These are phyloP conservation scores for Backusella westeae DNA, from an alignment of 192 early-diverging fungal genomes.

Conservation along the genomic window DNA sequence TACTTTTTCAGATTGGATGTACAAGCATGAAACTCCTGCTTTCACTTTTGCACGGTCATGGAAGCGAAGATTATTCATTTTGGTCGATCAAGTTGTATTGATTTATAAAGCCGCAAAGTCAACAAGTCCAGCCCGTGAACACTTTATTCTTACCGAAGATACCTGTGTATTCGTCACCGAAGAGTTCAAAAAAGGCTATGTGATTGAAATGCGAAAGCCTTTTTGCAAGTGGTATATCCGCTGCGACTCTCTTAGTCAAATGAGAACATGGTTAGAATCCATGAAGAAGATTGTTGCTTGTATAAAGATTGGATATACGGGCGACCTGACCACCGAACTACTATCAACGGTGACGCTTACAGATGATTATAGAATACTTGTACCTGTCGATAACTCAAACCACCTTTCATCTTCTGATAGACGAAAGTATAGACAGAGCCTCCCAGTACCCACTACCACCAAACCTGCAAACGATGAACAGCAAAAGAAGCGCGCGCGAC, in stretches of 20 bases:
- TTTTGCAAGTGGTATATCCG: constrained; percentile 23
- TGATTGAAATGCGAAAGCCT: constrained; percentile 34
- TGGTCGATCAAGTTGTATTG: constrained; percentile 22
- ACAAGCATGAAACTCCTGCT: constrained; percentile 19
- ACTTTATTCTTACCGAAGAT: constrained; percentile 29
- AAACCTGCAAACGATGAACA: not conserved
- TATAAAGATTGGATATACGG: constrained; percentile 20
- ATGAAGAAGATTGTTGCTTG: constrained; percentile 33
- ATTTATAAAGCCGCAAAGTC: constrained; percentile 29
- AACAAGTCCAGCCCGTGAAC: constrained; percentile 17
- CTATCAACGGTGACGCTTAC: constrained; percentile 11
- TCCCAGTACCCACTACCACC: not conserved
- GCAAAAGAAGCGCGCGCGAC: not conserved
- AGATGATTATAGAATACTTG: constrained; percentile 19
- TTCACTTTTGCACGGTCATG: constrained; percentile 30
- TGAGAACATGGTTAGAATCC: constrained; percentile 22
- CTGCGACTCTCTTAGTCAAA: constrained; percentile 23
- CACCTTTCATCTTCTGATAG: not conserved
- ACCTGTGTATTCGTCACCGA: constrained; percentile 36
- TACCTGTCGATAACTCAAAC: not conserved
- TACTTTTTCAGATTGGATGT: constrained; percentile 11
- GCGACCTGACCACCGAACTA: not conserved
- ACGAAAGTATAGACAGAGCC: constrained; percentile 1
- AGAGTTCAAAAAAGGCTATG: constrained; percentile 35
- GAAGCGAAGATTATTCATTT: constrained; percentile 26